Base-by-base conservation (phyloP, 2,329 filamentous ascomycete species). In the Zymoseptoria pseudotritici region DNA sequence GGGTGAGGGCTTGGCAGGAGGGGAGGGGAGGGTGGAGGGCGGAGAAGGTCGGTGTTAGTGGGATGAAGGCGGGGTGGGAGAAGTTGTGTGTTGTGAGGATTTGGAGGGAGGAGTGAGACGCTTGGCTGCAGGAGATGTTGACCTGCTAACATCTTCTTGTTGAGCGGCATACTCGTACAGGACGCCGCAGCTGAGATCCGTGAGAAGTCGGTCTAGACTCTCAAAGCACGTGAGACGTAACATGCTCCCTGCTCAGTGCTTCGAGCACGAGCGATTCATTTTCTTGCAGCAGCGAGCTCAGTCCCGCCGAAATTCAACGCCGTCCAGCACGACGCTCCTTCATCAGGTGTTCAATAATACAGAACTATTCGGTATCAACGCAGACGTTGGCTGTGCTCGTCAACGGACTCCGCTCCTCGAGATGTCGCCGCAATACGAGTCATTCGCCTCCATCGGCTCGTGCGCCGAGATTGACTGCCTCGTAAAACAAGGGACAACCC, bases 61-160 rank as follows among this genome's bases (percentile, higher is more conserved):
- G 93, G 54, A 91, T 87, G 79, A 85, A 88, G 74, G 93, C 89
- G 29, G 94, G 94, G 0, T 96, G 93, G 92, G 94, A 99, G 78
- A 95, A 89, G 77, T 79, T 99, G 74, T 87, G 91, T 71, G 88
- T 99, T 68, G 79, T 97, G 67, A 84, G 92, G 72, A 89, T 96
- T 72, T 96, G 90, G 89, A 83, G 85, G 69, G 59, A 57, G 19
- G 59, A 24, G 4, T 24, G 22, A 24, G 22, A 24, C 22, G 22
- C 22, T 24, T 24, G 22, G 22, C 3, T 24, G 22, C 4, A 24
- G 22, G 22, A 24, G 22, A 24, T 24, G 22, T n/a, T 24, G 22
- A 24, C 22, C 22, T 24, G 22, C 22, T 24, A 4, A 3, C 22
- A 24, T 24, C 3, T 4, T 24, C 4, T 24, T 24, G 22, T 24